A percentile compares a stretch with the other conserved stretches of the same genome.
Conservation (phyloP, 2,329 filamentous ascomycete species). For the Fusarium gaditjirri region DNA sequence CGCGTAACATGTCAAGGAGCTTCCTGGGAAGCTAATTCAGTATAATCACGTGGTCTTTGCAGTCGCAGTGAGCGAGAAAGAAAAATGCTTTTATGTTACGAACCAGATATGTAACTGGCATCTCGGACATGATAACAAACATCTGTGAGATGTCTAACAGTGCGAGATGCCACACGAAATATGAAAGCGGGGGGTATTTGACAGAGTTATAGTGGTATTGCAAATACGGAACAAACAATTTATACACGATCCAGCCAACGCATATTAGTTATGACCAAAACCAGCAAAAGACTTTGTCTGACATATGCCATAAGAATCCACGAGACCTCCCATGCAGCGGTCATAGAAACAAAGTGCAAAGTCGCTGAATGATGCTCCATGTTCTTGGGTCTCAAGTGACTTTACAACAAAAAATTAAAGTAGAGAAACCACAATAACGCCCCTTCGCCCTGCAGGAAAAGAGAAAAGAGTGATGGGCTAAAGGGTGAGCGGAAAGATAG, state of each 20-base stretch:
- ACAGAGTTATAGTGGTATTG: constrained; percentile 19
- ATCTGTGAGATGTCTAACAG: background rate
- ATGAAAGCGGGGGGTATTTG: background rate
- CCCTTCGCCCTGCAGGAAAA: constrained; percentile 39
- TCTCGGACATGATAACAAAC: background rate
- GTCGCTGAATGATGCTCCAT: constrained; percentile 22
- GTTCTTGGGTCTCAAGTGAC: constrained; percentile 8
- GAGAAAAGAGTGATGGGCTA: constrained; percentile 28
- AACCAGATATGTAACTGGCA: background rate
- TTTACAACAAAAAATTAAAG: constrained; percentile 3
- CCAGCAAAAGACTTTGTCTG: constrained; percentile 12
- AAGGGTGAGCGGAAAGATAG: constrained; percentile 1
- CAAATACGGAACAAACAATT: constrained; percentile 6
- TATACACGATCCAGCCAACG: constrained; percentile 8
- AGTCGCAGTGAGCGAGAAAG: background rate
- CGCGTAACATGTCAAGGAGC: constrained; percentile 70
- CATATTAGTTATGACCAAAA: constrained; percentile 25
- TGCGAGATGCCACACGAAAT: background rate
- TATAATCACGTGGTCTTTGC: background rate
- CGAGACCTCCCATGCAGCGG: constrained; percentile 4
- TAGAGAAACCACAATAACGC: constrained; percentile 31
- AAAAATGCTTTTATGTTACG: background rate
- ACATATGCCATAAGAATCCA: constrained; percentile 20
- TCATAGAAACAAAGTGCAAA: constrained; percentile 5
- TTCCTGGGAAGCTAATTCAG: constrained; percentile 63